Evolutionary conservation across 257 asterid genomes (phyloP).

Genomic region (Nicotiana noctiflora): DNA sequence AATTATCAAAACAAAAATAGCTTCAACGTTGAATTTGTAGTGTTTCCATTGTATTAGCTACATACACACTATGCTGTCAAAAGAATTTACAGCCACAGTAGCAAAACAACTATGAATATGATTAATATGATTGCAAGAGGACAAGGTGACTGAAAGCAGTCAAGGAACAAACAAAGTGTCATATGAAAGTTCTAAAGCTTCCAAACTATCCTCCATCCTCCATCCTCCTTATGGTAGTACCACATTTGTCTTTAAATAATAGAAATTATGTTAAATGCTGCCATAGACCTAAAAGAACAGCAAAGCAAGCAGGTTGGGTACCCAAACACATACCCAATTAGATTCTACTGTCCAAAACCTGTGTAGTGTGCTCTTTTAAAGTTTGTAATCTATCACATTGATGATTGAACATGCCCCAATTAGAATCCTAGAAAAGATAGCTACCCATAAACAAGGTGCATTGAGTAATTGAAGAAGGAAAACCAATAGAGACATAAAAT

Average conservation of each 20-base stretch:
- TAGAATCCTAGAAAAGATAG: background rate
- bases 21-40: background rate
- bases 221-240: background rate
- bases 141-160: background rate
- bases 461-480: background rate
- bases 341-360: background rate
- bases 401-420: background rate
- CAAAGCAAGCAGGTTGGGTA: background rate
- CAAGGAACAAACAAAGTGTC: background rate
- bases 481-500: background rate
- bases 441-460: background rate
- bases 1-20: slow-evolving; percentile 14
- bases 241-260: background rate
- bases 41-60: background rate
- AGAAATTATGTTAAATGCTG: background rate
- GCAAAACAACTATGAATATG: background rate
- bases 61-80: background rate
- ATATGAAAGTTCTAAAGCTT: background rate
- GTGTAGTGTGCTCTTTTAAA: background rate
- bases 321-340: background rate
- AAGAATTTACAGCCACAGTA: background rate
- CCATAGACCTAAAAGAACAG: slow-evolving; percentile 1
- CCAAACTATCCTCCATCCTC: background rate
- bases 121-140: slow-evolving; percentile 6
- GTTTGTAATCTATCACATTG: background rate